phyloP scores from a whole-genome alignment of 805 yeast species.

The Wickerhamiella bombiphila region DNA sequence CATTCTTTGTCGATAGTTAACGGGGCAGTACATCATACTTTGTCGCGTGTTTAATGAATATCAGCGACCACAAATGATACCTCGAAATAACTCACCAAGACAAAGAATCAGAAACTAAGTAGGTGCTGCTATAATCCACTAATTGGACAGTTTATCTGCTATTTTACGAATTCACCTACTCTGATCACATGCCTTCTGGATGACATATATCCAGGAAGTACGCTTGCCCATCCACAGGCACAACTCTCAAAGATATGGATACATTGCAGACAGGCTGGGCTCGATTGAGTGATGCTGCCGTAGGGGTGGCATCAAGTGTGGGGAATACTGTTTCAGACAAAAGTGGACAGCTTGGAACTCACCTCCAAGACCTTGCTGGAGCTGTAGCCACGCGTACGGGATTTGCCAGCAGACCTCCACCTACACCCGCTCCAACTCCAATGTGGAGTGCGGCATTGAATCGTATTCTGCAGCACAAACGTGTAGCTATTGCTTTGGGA shows the following conservation, averaged over 20 bases:
- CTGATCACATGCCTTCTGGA: no score
- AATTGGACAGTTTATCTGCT: no score
- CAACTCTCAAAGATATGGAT: background rate
- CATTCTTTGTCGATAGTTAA: no score
- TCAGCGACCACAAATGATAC: no score
- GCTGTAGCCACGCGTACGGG: conserved; percentile 1
- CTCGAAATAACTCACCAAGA: no score
- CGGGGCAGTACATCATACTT: no score
- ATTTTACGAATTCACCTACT: no score
- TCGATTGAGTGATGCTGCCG: conserved; percentile 9
- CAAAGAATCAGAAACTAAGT: no score
- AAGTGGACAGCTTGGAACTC: background rate
- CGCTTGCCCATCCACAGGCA: background rate
- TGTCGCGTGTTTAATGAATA: no score
- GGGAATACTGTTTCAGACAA: conserved; percentile 1
- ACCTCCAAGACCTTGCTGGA: background rate
- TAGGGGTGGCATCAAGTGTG: conserved; percentile 11
- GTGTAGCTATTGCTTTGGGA: background rate
- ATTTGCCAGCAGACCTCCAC: background rate
- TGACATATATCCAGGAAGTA: no score
- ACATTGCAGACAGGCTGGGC: conserved; percentile 1
- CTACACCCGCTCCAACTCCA: conserved; percentile 19
- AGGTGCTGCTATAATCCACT: no score
- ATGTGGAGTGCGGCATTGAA: background rate
- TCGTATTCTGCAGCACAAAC: background rate